Evolutionary conservation across 2,329 filamentous ascomycete species (phyloP), one percentile per base, ranked within the genome.

Genomic region (Monosporascus sp.): DNA sequence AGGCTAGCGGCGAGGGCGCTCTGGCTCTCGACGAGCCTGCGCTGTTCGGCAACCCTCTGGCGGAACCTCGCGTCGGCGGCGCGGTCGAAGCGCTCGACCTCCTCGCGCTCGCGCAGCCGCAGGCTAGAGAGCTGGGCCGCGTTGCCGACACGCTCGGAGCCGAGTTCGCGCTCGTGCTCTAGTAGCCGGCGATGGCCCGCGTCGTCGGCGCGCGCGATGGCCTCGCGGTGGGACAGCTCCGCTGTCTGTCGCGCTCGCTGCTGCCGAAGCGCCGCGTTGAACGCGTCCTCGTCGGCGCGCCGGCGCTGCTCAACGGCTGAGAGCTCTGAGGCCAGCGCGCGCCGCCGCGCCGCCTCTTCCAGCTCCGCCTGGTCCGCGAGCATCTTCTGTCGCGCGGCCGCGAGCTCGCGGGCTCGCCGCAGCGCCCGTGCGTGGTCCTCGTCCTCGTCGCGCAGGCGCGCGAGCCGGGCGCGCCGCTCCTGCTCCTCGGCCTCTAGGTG

Each of bases 401-500:
- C 79, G 0, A 82, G 69, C 60, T 83, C 80, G 35, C 74, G 74
- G 22, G 73, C 75, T 3, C 79, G 75, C 6, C 74, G 72, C 2
- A 83, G 69, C 1, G 74, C 68, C 1, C 76, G 70, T 1, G 65
- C 62, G 58, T 82, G 79, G 20, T 81, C 79, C 54, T 81, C 74
- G 0, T 70, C 67, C 7, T 81, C 77, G 5, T 74, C 70, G 2
- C 67, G 69, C 2, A 78, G 65, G 1, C 78, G 77, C 31, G 72
- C 70, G 3, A 75, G 60, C 0, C 76, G 74, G 0, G 76, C 74
- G 46, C 72, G 74, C 20, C 81, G 78, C 49, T 75, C 73, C 5
- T 78, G 74, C 49, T 84, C 81, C 50, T 76, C 72, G 0, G 72
- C 65, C 22, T 75, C 69, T 20, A 84, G 69, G 22, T 80, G 75